Conservation (phyloP, 2,329 filamentous ascomycete genomes). For the Thielaviopsis punctulata region DNA sequence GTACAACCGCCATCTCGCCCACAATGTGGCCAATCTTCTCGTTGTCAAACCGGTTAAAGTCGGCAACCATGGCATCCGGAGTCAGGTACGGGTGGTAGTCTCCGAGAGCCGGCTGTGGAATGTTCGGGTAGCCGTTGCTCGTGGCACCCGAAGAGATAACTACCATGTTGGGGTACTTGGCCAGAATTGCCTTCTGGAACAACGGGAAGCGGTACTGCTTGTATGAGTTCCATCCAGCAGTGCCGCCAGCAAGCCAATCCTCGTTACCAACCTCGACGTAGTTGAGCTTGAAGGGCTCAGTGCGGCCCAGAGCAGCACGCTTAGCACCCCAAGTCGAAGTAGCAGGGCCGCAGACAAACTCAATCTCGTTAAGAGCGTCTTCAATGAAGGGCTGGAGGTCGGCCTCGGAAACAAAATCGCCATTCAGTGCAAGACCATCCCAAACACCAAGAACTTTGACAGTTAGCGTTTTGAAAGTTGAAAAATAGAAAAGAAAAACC, state of each 20-base stretch:
- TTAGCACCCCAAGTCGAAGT: slow-evolving; percentile 38
- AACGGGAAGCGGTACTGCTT: slow-evolving; percentile 38
- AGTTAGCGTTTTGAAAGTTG: slow-evolving; percentile 1
- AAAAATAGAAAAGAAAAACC: not conserved
- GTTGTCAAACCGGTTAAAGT: slow-evolving; percentile 38
- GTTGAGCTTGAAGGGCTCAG: slow-evolving; percentile 40
- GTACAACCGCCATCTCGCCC: slow-evolving; percentile 34
- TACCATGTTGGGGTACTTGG: slow-evolving; percentile 37
- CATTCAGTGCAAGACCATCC: slow-evolving; percentile 37
- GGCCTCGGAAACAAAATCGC: slow-evolving; percentile 30
- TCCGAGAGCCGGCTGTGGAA: slow-evolving; percentile 25
- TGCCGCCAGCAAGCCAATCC: slow-evolving; percentile 39
- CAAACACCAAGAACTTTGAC: slow-evolving; percentile 36
- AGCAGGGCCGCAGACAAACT: slow-evolving; percentile 40
- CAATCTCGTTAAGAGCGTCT: slow-evolving; percentile 43
- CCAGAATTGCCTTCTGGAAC: slow-evolving; percentile 42
- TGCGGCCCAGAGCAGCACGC: slow-evolving; percentile 41
- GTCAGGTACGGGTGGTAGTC: slow-evolving; percentile 36
- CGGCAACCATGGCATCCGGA: slow-evolving; percentile 31
- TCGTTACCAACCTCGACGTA: slow-evolving; percentile 54
- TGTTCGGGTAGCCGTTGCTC: slow-evolving; percentile 22
- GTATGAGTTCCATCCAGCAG: slow-evolving; percentile 28
- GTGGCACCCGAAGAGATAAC: slow-evolving; percentile 33
- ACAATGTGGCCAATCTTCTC: slow-evolving; percentile 20
- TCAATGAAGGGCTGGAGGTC: slow-evolving; percentile 40